Conservation (phyloP, 1,284 basidiomycete species). For the Cerrena zonata region DNA sequence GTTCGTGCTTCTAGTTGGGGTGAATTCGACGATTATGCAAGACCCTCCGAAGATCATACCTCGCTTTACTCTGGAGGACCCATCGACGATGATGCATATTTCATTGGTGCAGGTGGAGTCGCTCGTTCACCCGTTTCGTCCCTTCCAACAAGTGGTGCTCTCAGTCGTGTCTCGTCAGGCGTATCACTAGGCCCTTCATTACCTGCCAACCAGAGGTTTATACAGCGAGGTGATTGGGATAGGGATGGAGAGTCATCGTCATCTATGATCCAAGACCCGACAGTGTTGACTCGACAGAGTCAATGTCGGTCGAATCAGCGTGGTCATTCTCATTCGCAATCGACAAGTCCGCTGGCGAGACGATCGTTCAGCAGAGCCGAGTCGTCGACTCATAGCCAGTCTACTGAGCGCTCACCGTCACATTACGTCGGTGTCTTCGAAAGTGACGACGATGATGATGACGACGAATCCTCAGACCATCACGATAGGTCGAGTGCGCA, state of each 20-base stretch:
- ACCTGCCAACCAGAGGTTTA: conserved; percentile 21
- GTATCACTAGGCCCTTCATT: conserved; percentile 22
- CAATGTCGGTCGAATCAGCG: conserved; percentile 22
- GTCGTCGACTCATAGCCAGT: neutral
- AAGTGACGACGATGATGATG: conserved; percentile 12
- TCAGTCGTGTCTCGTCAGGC: conserved; percentile 26
- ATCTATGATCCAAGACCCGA: conserved; percentile 23
- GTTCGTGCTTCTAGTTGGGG: conserved; percentile 63
- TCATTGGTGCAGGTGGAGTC: conserved; percentile 50
- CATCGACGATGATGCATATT: conserved; percentile 43
- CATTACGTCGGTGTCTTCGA: conserved; percentile 11
- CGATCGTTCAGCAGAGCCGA: conserved; percentile 25
- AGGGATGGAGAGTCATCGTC: conserved; percentile 11
- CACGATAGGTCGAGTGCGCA: conserved; percentile 8
- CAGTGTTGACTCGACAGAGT: conserved; percentile 9
- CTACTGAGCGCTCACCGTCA: neutral
- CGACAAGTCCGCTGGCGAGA: conserved; percentile 37
- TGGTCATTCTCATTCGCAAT: conserved; percentile 3
- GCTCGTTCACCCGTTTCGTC: conserved; percentile 37
- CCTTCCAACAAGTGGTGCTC: conserved; percentile 32
- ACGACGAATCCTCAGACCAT: neutral
- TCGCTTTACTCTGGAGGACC: conserved; percentile 41
- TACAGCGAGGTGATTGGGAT: conserved; percentile 18
- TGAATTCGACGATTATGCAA: conserved; percentile 39
- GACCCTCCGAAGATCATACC: conserved; percentile 39